Conservation (phyloP, 73 alveolate species). For the Durusdinium trenchii region DNA sequence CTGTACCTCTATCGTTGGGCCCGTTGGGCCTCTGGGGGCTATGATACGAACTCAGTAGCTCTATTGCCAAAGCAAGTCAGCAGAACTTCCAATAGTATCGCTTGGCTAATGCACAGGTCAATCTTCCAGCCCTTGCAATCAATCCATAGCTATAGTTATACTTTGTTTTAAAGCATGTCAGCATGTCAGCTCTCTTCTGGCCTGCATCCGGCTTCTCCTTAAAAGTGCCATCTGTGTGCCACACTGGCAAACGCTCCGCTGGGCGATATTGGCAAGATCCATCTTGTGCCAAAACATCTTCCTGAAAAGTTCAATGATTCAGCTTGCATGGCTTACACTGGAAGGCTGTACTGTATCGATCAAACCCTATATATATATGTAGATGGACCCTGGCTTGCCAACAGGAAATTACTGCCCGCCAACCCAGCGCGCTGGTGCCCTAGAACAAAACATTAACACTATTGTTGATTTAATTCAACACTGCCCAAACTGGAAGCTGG, state of each 20-base stretch:
- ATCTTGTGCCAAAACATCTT: background rate
- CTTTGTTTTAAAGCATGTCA: background rate
- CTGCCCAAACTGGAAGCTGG: background rate
- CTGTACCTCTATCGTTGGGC: conserved; percentile 66
- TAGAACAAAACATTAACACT: too few species aligned
- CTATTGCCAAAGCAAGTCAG: too few species aligned
- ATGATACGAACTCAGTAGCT: too few species aligned
- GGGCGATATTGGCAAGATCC: conserved; percentile 90
- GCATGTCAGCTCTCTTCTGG: background rate
- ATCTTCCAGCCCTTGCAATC: background rate
- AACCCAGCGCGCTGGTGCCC: too few species aligned
- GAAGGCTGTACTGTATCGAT: background rate
- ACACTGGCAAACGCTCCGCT: conserved; percentile 76
- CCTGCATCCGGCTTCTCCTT: conserved; percentile 89
- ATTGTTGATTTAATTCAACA: background rate
- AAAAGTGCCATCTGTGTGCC: conserved; percentile 93
- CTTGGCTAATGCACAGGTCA: background rate
- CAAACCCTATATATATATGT: too few species aligned
- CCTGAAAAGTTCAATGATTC: background rate
- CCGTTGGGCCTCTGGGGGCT: too few species aligned
- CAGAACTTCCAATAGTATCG: too few species aligned
- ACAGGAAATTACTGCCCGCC: too few species aligned
- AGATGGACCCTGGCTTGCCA: too few species aligned
- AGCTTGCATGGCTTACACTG: background rate
- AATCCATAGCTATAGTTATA: background rate